These are phyloP conservation scores for Phalaenopsis aphrodite DNA, from an alignment of 106 monocot genomes.

Conservation along the genomic window DNA sequence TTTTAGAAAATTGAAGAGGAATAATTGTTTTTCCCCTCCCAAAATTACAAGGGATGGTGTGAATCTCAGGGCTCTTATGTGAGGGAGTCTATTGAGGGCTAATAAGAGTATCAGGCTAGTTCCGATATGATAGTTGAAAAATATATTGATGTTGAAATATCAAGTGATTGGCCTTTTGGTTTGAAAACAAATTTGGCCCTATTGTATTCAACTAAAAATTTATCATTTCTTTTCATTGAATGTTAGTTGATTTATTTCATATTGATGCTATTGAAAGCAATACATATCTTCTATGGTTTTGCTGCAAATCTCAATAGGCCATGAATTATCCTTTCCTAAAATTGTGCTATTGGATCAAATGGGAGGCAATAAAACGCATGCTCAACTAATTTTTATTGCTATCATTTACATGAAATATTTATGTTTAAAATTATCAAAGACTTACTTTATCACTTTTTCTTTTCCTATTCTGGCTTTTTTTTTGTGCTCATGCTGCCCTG, in stretches of 20 bases:
- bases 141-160: too few species aligned
- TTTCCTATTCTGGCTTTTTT: background rate
- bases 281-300: background rate
- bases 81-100: background rate
- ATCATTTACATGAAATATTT: background rate
- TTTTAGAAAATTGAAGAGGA: too few species aligned
- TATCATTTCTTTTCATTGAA: background rate
- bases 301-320: background rate
- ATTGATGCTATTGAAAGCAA: background rate
- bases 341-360: background rate
- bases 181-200: too few species aligned
- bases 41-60: background rate
- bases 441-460: background rate
- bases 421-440: background rate
- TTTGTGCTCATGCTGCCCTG: background rate
- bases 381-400: too few species aligned
- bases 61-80: background rate
- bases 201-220: too few species aligned
- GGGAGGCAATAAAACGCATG: too few species aligned
- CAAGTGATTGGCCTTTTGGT: too few species aligned
- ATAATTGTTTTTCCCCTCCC: too few species aligned
- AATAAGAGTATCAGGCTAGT: background rate
- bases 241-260: background rate
- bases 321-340: background rate
- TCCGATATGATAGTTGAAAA: too few species aligned